A percentile compares a stretch with the other conserved stretches of the same genome.
Conservation (phyloP, 2,329 filamentous ascomycete genomes). For the Tothia fuscella region DNA sequence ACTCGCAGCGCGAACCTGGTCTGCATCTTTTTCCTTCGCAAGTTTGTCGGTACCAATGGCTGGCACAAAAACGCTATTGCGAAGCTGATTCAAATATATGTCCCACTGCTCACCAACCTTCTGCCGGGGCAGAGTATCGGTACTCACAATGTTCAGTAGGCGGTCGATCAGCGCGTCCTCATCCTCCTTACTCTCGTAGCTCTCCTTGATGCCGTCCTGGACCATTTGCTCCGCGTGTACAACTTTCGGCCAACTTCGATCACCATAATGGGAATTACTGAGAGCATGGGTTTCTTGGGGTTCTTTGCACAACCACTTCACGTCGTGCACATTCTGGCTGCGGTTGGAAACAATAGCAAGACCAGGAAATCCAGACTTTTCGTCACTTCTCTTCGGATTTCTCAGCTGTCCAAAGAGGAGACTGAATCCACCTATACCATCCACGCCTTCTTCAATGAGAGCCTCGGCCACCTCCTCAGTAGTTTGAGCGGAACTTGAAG, state of each 20-base stretch:
- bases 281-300: slow-evolving; percentile 44
- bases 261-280: slow-evolving; percentile 49
- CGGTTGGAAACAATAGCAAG: slow-evolving; percentile 52
- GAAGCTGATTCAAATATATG: slow-evolving; percentile 42
- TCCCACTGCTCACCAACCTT: slow-evolving; percentile 39
- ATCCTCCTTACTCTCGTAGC: slow-evolving; percentile 29
- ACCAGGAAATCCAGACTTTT: slow-evolving; percentile 18
- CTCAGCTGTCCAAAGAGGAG: slow-evolving; percentile 46
- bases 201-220: slow-evolving; percentile 35
- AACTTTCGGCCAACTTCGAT: slow-evolving; percentile 51
- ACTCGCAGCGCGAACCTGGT: slow-evolving; percentile 24
- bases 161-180: slow-evolving; percentile 39
- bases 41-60: slow-evolving; percentile 38
- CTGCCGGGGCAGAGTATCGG: slow-evolving; percentile 43
- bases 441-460: slow-evolving; percentile 42
- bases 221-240: slow-evolving; percentile 43
- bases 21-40: slow-evolving; percentile 24
- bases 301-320: slow-evolving; percentile 38
- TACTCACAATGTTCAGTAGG: slow-evolving; percentile 40
- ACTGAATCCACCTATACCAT: slow-evolving; percentile 51
- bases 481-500: slow-evolving; percentile 26
- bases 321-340: slow-evolving; percentile 37
- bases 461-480: slow-evolving; percentile 41
- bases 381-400: slow-evolving; percentile 13
- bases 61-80: slow-evolving; percentile 51